Evolutionary conservation across 2,329 filamentous ascomycete species (phyloP), one percentile per base, ranked within the genome.

Genomic region (Penicillium glabrum): DNA sequence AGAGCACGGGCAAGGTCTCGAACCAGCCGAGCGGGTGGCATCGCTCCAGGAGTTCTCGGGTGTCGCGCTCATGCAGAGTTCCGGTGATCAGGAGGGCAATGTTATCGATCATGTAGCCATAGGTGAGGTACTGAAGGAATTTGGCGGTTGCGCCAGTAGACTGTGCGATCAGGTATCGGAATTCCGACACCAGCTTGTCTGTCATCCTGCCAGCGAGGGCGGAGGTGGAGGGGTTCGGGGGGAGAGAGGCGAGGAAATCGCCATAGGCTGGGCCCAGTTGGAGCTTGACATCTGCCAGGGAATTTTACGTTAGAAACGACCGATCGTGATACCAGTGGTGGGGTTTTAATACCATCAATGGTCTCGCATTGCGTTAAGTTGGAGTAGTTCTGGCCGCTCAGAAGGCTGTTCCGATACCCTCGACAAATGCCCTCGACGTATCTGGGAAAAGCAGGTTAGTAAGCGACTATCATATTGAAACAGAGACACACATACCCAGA

Each of bases 81-180:
- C 95, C 95, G 23, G 95, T 99, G 76, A 99, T 99, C 70, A 99
- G 86, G 41, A 99, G 88, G 39, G 96, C 95, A 52, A 99, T 92
- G 70, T 99, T 99, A 79, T 99, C 95, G 77, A 99, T 99, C 95
- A 99, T 99, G 83, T 99, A 99, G 61, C 93, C 93, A 75, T 99
- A 99, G 1, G 95, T 99, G 60, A 99, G 82, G 77, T 96, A 99
- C 76, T 98, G 92, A 86, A 99, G 92, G 77, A 99, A 99, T 73
- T 91, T 92, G 61, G 93, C 89, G 37, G 97, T 86, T 1, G 92
- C 91, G 16, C 95, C 95, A 2, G 91, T 91, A 27, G 93, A 90
- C 72, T 99, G 96, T 61, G 93, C 92, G 67, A 96, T 91, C 46
- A 99, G 84, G 75, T 99, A 99, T 72, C 92, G 89, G 76, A 99